A percentile compares a stretch with the other conserved stretches of the same genome.
phyloP scores from a whole-genome alignment of 257 asterid species.

The Cinchona pubescens region DNA sequence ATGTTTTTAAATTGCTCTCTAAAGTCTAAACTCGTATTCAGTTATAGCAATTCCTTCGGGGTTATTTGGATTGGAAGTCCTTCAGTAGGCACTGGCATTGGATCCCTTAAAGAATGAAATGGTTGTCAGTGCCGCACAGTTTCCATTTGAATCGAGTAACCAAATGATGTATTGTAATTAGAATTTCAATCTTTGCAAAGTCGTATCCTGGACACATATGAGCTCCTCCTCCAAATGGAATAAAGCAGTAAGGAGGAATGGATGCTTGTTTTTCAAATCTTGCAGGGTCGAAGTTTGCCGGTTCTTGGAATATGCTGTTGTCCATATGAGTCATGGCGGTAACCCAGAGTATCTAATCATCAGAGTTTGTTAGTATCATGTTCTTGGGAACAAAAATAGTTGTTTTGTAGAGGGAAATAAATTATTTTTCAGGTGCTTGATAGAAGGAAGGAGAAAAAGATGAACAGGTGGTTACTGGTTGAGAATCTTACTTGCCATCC shows the following conservation, averaged over 20 bases:
- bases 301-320: constrained; percentile 45
- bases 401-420: background rate
- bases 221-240: constrained; percentile 70
- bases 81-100: constrained; percentile 56
- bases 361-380: background rate
- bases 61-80: constrained; percentile 52
- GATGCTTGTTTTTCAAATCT: constrained; percentile 47
- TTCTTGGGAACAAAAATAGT: background rate
- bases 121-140: constrained; percentile 41
- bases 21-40: too few species aligned
- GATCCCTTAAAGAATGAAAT: constrained; percentile 51
- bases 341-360: constrained; percentile 57
- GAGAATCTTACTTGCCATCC: constrained; percentile 71
- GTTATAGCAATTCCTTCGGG: constrained; percentile 25
- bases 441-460: background rate
- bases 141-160: constrained; percentile 59
- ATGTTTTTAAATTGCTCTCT: too few species aligned
- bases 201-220: constrained; percentile 82
- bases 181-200: constrained; percentile 62
- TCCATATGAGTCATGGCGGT: constrained; percentile 68
- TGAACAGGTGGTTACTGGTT: too few species aligned
- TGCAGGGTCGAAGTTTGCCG: constrained; percentile 52
- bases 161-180: constrained; percentile 50
- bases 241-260: constrained; percentile 55
- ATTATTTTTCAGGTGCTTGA: background rate